Percentiles rank a stretch among this genome's conserved stretches.
Conservation (phyloP, 768 basidiomycete genomes). For the Termitomyces sp. region DNA sequence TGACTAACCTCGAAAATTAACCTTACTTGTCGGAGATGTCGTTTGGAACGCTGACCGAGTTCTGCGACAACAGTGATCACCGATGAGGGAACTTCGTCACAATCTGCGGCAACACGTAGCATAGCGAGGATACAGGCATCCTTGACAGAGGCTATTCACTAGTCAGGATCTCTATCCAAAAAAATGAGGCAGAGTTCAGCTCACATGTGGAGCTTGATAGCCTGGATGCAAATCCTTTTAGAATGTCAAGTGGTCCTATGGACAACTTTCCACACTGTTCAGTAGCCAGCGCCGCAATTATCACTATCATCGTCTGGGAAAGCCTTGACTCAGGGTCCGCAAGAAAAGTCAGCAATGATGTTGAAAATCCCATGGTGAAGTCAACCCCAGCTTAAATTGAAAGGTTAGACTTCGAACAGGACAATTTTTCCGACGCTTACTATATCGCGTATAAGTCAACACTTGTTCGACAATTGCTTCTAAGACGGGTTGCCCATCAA, state of each 20-base stretch:
- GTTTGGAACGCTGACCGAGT: constrained; percentile 40
- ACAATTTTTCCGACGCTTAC: constrained; percentile 31
- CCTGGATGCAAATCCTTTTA: constrained; percentile 41
- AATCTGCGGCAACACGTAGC: constrained; percentile 61
- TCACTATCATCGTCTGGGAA: constrained; percentile 60
- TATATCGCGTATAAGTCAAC: constrained; percentile 44
- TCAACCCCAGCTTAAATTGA: constrained; percentile 29
- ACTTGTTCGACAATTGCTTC: constrained; percentile 57
- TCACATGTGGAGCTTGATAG: constrained; percentile 41
- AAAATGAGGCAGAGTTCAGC: constrained; percentile 16
- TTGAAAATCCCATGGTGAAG: constrained; percentile 42
- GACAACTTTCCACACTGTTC: constrained; percentile 54
- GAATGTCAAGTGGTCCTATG: constrained; percentile 44
- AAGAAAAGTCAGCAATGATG: constrained; percentile 42
- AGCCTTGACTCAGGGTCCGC: constrained; percentile 31
- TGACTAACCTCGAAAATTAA: background rate
- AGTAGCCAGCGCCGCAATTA: constrained; percentile 65
- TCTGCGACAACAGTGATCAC: constrained; percentile 39
- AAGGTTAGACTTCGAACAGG: background rate
- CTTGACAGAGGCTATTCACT: constrained; percentile 58
- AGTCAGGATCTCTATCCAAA: constrained; percentile 2
- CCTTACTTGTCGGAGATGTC: constrained; percentile 58
- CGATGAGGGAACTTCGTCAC: constrained; percentile 48
- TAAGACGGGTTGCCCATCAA: constrained; percentile 37
- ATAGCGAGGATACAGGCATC: constrained; percentile 72